These are phyloP conservation scores for Acer yangbiense DNA, from an alignment of 345 rosid genomes.

Conservation along the genomic window DNA sequence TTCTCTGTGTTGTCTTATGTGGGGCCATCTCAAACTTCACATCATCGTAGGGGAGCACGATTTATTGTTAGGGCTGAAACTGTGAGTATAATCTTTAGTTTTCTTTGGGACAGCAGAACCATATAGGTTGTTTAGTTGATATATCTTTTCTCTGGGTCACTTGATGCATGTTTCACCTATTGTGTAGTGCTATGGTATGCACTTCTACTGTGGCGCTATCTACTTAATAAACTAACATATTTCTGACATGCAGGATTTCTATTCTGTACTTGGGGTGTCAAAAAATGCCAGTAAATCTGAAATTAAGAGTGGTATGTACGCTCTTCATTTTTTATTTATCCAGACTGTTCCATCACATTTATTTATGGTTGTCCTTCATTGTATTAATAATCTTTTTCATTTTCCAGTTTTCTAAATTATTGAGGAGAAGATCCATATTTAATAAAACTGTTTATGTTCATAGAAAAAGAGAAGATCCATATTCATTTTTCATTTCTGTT, in stretches of 20 bases:
- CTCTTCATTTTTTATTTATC: not conserved
- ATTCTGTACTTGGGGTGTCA: constrained; percentile 92
- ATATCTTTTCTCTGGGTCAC: not conserved
- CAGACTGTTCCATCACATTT: not conserved
- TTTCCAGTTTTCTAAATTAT: not conserved
- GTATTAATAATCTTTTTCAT: not conserved
- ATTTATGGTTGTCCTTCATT: not conserved
- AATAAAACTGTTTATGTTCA: too few species aligned
- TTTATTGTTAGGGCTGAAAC: constrained; percentile 81
- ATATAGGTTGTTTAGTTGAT: not conserved
- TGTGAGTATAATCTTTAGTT: constrained; percentile 53
- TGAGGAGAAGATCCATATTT: not conserved
- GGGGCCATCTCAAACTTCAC: constrained; percentile 45
- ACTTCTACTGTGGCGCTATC: not conserved
- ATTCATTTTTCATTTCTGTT: too few species aligned
- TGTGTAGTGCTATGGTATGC: not conserved
- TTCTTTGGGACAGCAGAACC: constrained; percentile 7
- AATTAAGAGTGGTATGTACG: constrained; percentile 82
- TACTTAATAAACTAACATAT: not conserved
- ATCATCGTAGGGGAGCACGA: constrained; percentile 57
- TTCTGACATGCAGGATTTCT: constrained; percentile 67
- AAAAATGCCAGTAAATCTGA: constrained; percentile 90
- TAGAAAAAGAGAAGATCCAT: too few species aligned
- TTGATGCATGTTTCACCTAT: not conserved
- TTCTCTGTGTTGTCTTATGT: constrained; percentile 50